Base-by-base conservation (phyloP, 257 asterid genomes). In the Eustoma russellianum region DNA sequence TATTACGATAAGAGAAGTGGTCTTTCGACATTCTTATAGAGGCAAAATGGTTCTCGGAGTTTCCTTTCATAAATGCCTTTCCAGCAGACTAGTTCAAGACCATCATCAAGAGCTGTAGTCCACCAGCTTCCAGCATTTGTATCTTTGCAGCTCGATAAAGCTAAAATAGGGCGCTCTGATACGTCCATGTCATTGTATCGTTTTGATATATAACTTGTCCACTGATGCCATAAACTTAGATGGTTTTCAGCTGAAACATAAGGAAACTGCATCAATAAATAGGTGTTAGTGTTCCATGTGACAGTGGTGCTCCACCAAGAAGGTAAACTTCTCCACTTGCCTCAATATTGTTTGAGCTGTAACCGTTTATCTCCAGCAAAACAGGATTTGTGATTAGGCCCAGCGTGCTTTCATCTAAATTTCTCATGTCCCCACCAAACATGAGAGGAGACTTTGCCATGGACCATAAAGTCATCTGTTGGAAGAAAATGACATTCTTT, bases 351-450 rank as follows among this genome's bases (percentile, higher is more conserved):
- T 83, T 68, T 13, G 88, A 74, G 74, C 99, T 92, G 73, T 79
- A 79, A 60, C 88, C 50, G 70, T 92, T 92, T 61, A 92, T 88
- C 77, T 83, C 81, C 55, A 92, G 64, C 52, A 92, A 73, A 41
- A 86, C 85, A 34, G 97, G 99, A 70, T 92, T 81, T 6, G 91
- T 74, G 65, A 92, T 76, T 64, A 92, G 76, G 46, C 72, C 43
- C 51, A 76, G 53, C 14, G 97, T 85, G 5, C 67, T 15, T 7
- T 66, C 64, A 40, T 88, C 94, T 16, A 92, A 77, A 30, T 55
- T 59, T 76, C 95, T 81, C 95, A 92, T 66, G 66, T 92, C 99
- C 60, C 99, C 99, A 56, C 99, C 99, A 45, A 79, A 85, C 95
- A 92, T 92, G 62, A 92, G 61, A 57, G 99, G 99, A 46, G 99